Conservation (phyloP, 2,329 filamentous ascomycete genomes). For the Botrytis fragariae region DNA sequence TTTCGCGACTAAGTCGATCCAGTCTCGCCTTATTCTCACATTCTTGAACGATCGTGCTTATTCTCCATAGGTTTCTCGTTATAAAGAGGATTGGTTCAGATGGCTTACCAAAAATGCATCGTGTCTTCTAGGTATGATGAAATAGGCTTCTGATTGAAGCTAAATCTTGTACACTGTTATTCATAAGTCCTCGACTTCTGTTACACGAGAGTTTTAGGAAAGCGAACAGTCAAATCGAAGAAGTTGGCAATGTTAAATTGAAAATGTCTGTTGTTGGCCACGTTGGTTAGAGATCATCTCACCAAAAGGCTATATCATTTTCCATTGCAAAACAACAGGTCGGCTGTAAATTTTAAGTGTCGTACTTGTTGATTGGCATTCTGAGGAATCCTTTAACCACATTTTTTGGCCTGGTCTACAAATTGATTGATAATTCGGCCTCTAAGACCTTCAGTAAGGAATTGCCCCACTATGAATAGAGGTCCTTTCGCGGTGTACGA, state of each 20-base stretch:
- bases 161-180: no score
- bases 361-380: neutral
- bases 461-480: neutral
- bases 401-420: neutral
- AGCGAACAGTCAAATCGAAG: neutral
- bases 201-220: no score
- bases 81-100: neutral
- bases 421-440: neutral
- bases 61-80: neutral
- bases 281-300: neutral
- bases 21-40: no score
- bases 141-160: neutral
- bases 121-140: neutral
- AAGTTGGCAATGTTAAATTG: no score
- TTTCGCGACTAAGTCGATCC: no score
- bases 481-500: neutral
- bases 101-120: neutral
- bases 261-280: neutral
- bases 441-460: neutral
- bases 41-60: no score
- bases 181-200: neutral
- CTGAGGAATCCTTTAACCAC: neutral
- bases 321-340: neutral
- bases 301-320: neutral
- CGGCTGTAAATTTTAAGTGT: neutral